Conservation (phyloP, 2,329 filamentous ascomycete genomes). For the Calonectria hawksworthii region DNA sequence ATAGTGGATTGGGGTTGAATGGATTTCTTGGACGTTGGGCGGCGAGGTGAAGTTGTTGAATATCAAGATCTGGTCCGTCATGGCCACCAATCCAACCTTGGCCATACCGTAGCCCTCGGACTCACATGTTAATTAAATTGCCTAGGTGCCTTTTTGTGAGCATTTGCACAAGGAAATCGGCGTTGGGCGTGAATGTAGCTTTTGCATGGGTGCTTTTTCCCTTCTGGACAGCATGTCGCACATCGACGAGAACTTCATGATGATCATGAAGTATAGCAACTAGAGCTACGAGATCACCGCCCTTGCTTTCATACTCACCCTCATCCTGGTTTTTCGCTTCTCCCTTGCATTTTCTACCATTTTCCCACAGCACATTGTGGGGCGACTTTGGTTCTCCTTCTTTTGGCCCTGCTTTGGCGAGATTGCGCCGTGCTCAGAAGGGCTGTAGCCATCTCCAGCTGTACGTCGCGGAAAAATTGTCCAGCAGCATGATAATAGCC, state of each 20-base stretch:
- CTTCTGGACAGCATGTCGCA: not conserved
- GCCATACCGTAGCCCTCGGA: not conserved
- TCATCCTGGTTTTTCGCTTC: not conserved
- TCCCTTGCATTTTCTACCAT: not conserved
- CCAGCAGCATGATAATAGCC: not conserved
- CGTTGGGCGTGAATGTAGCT: not conserved
- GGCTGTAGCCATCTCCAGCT: not conserved
- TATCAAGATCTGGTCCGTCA: not conserved
- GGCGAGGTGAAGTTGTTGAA: not conserved
- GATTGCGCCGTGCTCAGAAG: not conserved
- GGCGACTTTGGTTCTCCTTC: not conserved
- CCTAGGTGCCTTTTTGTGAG: not conserved
- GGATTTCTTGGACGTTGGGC: not conserved
- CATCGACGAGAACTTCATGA: not conserved
- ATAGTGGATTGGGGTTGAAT: not conserved
- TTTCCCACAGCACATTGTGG: not conserved
- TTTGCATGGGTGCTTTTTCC: not conserved
- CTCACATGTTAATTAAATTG: not conserved
- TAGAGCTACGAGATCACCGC: not conserved
- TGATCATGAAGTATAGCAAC: not conserved
- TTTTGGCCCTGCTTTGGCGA: not conserved
- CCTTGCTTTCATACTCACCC: not conserved
- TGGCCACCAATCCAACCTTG: not conserved
- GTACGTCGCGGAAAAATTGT: not conserved
- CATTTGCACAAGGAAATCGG: not conserved